These are phyloP conservation scores for Sclerotinia glacialis DNA, from an alignment of 2,329 filamentous ascomycete species.

Conservation along the genomic window DNA sequence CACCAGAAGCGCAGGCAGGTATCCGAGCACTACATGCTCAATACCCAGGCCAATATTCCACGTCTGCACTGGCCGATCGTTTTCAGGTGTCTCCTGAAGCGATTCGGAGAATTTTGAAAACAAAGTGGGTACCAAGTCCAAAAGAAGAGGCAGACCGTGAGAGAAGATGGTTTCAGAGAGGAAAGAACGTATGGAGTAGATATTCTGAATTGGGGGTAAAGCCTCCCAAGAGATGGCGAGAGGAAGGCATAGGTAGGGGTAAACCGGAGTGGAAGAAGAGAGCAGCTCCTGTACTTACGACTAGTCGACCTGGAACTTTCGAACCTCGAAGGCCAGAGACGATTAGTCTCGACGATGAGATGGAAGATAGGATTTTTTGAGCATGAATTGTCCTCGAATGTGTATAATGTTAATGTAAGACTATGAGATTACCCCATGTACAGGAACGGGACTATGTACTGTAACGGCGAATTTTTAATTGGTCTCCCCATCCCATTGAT, in stretches of 20 bases:
- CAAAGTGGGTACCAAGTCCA: constrained; percentile 65
- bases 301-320: constrained; percentile 23
- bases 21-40: constrained; percentile 79
- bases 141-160: constrained; percentile 57
- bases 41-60: constrained; percentile 75
- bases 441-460: not conserved
- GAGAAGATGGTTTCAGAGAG: constrained; percentile 59
- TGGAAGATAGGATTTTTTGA: constrained; percentile 32
- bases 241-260: constrained; percentile 38
- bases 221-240: constrained; percentile 59
- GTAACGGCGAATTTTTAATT: constrained; percentile 6
- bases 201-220: constrained; percentile 61
- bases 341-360: constrained; percentile 4
- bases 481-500: not conserved
- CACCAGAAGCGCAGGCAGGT: constrained; percentile 86
- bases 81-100: constrained; percentile 88
- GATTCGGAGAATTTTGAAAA: constrained; percentile 80
- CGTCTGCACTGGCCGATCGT: constrained; percentile 65
- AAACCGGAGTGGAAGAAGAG: constrained; percentile 32
- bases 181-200: constrained; percentile 57
- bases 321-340: constrained; percentile 13
- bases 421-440: not conserved
- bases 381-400: not conserved
- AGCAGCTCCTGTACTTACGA: constrained; percentile 26
- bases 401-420: constrained; percentile 9